These are phyloP conservation scores for Lactifluus echinatus DNA, from an alignment of 768 basidiomycete species.

Conservation along the genomic window DNA sequence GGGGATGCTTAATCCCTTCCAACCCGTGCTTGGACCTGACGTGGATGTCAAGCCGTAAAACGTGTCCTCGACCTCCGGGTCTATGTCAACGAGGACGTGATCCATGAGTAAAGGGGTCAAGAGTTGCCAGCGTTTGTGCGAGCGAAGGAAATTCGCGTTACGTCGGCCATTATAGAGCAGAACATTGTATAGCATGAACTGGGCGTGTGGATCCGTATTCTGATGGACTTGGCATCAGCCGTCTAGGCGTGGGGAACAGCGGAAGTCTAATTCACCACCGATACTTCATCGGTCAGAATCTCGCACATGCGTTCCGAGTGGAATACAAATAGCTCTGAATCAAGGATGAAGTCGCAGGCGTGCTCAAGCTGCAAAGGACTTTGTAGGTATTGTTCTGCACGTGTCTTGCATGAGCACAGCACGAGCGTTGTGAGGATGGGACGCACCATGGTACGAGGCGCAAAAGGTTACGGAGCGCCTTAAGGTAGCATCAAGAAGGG, in stretches of 20 bases:
- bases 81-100: constrained; percentile 72
- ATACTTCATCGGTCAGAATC: constrained; percentile 59
- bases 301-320: constrained; percentile 92
- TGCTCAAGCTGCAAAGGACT: constrained; percentile 78
- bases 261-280: constrained; percentile 39
- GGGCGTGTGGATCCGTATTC: constrained; percentile 80
- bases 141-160: constrained; percentile 60
- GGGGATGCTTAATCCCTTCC: constrained; percentile 39
- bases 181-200: constrained; percentile 70
- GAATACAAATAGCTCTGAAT: constrained; percentile 81
- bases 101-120: constrained; percentile 80
- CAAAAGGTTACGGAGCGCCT: constrained; percentile 71
- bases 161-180: constrained; percentile 71
- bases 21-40: constrained; percentile 25
- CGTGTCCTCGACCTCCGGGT: constrained; percentile 55
- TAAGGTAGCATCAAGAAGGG: constrained; percentile 69
- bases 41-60: constrained; percentile 31
- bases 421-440: neutral
- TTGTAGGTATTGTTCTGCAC: constrained; percentile 74
- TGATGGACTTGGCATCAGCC: constrained; percentile 24
- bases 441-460: constrained; percentile 78
- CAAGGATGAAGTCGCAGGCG: constrained; percentile 66
- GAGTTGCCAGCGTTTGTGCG: constrained; percentile 75
- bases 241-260: neutral
- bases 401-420: neutral